These are phyloP conservation scores for Truncatella angustata DNA, from an alignment of 2,329 filamentous ascomycete species.

Conservation along the genomic window DNA sequence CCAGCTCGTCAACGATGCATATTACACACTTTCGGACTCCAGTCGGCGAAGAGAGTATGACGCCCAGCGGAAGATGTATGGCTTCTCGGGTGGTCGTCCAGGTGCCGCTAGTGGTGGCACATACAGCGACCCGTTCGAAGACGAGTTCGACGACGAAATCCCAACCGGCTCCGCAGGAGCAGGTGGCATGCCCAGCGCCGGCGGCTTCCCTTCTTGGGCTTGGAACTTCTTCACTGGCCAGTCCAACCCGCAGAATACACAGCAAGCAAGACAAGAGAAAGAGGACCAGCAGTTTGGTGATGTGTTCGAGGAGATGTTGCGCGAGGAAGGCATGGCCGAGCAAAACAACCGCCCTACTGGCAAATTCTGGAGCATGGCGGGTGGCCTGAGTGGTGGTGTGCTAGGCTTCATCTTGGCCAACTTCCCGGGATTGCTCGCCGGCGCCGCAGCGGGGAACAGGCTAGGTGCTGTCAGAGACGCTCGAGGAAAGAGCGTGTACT, in stretches of 20 bases:
- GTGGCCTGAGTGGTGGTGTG: slow-evolving; percentile 81
- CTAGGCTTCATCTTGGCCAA: slow-evolving; percentile 96
- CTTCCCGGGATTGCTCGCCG: slow-evolving; percentile 82
- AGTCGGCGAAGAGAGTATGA: slow-evolving; percentile 82
- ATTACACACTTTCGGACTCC: slow-evolving; percentile 84
- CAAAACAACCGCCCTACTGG: slow-evolving; percentile 59
- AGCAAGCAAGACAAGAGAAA: slow-evolving; percentile 49
- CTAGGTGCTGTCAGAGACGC: slow-evolving; percentile 87
- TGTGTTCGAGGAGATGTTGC: slow-evolving; percentile 86
- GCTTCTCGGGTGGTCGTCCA: slow-evolving; percentile 30
- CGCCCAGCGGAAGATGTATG: slow-evolving; percentile 61
- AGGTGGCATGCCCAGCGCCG: slow-evolving; percentile 29
- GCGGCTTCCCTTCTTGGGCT: slow-evolving; percentile 67
- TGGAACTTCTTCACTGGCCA: slow-evolving; percentile 56
- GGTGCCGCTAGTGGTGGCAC: slow-evolving; percentile 36
- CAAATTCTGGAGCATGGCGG: slow-evolving; percentile 84
- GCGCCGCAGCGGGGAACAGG: slow-evolving; percentile 87
- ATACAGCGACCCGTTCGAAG: slow-evolving; percentile 45
- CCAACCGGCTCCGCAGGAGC: slow-evolving; percentile 38
- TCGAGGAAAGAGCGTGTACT: slow-evolving; percentile 91
- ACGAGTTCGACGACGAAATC: slow-evolving; percentile 38
- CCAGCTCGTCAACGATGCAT: slow-evolving; percentile 89
- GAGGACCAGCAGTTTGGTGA: slow-evolving; percentile 83
- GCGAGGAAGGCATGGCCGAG: slow-evolving; percentile 80
- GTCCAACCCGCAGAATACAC: slow-evolving; percentile 31